These are phyloP conservation scores for Pirum gemmata DNA, from an alignment of 78 protist species.

Conservation along the genomic window DNA sequence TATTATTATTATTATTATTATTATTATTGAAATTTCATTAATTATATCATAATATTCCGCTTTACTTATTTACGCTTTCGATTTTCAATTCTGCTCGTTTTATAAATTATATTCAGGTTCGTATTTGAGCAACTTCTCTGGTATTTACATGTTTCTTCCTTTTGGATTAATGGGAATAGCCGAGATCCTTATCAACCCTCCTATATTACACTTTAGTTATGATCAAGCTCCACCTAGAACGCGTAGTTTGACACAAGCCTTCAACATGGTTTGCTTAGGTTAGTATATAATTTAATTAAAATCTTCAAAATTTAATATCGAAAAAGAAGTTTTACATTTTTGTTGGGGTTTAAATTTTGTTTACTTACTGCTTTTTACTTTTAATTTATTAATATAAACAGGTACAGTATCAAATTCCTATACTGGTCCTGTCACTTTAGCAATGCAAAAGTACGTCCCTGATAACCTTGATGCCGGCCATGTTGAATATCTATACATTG, in stretches of 20 bases:
- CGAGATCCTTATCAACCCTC: conserved; percentile 20
- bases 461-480: conserved; percentile 26
- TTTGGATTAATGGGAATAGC: conserved; percentile 31
- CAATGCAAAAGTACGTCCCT: neutral
- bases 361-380: too few relatives aligned
- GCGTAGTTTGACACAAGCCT: neutral
- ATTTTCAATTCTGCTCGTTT: too few relatives aligned
- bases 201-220: conserved; percentile 3
- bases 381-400: neutral
- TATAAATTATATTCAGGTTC: too few relatives aligned
- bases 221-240: conserved; percentile 14
- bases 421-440: conserved; percentile 19
- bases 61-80: too few relatives aligned
- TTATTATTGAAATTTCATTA: neutral
- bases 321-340: too few relatives aligned
- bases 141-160: neutral
- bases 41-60: too few relatives aligned
- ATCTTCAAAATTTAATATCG: too few relatives aligned
- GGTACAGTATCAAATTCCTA: conserved; percentile 24
- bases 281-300: too few relatives aligned
- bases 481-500: conserved; percentile 11
- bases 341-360: too few relatives aligned
- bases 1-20: too few relatives aligned
- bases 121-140: neutral
- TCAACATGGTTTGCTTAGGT: too few relatives aligned